These are phyloP conservation scores for Lipomyces japonicus DNA, from an alignment of 805 yeast genomes.

Conservation along the genomic window DNA sequence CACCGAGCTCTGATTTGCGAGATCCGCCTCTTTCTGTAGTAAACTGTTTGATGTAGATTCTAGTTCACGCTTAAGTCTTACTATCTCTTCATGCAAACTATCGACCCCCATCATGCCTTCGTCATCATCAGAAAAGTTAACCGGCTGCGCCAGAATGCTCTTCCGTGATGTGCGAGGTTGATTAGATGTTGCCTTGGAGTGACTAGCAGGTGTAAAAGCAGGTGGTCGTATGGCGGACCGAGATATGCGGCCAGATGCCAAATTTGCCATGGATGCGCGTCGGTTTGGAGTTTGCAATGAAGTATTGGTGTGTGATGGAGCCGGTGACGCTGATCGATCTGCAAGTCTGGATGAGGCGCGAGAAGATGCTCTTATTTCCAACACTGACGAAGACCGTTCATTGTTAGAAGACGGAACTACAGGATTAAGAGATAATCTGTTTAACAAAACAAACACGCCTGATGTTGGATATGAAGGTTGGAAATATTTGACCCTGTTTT, in stretches of 20 bases:
- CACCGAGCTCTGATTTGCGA: conserved; percentile 46
- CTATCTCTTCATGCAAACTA: conserved; percentile 10
- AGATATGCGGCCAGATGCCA: conserved; percentile 13
- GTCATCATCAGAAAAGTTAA: no score
- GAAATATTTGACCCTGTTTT: conserved; percentile 20
- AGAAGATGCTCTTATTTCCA: conserved; percentile 5
- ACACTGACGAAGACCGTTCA: conserved; percentile 17
- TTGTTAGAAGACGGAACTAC: conserved; percentile 5
- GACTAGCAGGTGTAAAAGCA: no score
- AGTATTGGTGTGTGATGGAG: neutral
- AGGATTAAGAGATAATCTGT: conserved; percentile 2
- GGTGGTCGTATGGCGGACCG: conserved; percentile 12
- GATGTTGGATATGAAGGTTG: conserved; percentile 15
- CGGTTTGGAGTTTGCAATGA: conserved; percentile 18
- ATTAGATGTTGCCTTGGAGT: no score
- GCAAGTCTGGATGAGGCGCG: conserved; percentile 10
- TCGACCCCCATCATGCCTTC: neutral
- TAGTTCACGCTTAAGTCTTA: conserved; percentile 26
- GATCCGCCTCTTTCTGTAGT: conserved; percentile 34
- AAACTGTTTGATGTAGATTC: conserved; percentile 28
- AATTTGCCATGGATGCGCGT: conserved; percentile 15
- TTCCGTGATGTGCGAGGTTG: no score
- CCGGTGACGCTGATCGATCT: conserved; percentile 15
- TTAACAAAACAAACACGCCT: conserved; percentile 19
- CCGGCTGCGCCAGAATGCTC: no score